A percentile compares a stretch with the other conserved stretches of the same genome.
Evolutionary conservation across 2,329 filamentous ascomycete species (phyloP).

Genomic region (Thielaviopsis ethacetica): DNA sequence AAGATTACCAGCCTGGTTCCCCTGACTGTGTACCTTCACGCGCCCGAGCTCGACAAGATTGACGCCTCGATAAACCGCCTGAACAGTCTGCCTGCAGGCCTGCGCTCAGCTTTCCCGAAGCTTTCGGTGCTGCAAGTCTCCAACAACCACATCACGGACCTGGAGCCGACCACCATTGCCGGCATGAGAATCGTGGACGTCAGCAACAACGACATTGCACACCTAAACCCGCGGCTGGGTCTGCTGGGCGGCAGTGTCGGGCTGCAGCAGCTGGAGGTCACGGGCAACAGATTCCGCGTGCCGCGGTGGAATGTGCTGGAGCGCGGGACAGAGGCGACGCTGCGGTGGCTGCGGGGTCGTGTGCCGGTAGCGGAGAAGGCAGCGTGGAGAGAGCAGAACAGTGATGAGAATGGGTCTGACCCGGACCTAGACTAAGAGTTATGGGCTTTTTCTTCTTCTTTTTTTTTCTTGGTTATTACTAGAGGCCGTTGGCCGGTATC

Average conservation of each 20-base stretch:
- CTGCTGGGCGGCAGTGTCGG: constrained; percentile 48
- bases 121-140: constrained; percentile 55
- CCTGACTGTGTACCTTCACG: constrained; percentile 49
- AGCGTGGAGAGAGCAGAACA: constrained; percentile 34
- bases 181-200: constrained; percentile 66
- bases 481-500: not conserved
- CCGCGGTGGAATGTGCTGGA: constrained; percentile 72
- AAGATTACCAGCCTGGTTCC: constrained; percentile 54
- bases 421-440: constrained; percentile 4
- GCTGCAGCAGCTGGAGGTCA: constrained; percentile 54
- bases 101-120: constrained; percentile 52
- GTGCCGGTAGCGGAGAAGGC: constrained; percentile 48
- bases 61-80: constrained; percentile 77
- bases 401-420: constrained; percentile 19
- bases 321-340: constrained; percentile 69
- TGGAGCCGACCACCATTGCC: constrained; percentile 55
- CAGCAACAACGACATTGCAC: constrained; percentile 72
- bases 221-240: constrained; percentile 65
- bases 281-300: constrained; percentile 75
- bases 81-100: constrained; percentile 42
- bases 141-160: constrained; percentile 62
- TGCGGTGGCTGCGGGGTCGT: constrained; percentile 65
- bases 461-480: not conserved
- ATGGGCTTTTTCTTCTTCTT: constrained; percentile 3
- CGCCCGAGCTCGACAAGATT: constrained; percentile 58